These are phyloP conservation scores for Eragrostis tef DNA, from an alignment of 202 grass and related monocot species.

Conservation along the genomic window DNA sequence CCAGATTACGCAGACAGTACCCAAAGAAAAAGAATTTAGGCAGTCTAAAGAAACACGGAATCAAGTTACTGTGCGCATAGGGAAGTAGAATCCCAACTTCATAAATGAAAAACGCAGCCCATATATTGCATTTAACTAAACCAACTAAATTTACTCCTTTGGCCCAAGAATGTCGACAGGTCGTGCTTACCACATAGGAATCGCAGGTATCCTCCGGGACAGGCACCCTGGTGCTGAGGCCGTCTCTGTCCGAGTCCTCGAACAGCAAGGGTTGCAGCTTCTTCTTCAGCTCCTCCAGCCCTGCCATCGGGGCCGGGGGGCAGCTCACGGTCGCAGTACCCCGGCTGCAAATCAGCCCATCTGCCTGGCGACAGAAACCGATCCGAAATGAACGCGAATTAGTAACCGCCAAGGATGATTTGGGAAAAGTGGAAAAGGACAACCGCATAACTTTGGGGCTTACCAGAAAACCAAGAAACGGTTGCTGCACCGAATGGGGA, in stretches of 20 bases:
- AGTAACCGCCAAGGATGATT: not conserved
- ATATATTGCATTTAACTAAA: not conserved
- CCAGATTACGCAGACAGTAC: not conserved
- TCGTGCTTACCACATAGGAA: constrained; percentile 66
- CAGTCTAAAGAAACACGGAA: not conserved
- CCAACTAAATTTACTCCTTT: not conserved
- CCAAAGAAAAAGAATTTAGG: too few relatives aligned
- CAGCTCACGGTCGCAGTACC: not conserved
- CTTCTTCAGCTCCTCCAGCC: constrained; percentile 91
- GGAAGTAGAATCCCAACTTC: not conserved
- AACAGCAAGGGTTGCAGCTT: constrained; percentile 87
- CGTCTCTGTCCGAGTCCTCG: constrained; percentile 54
- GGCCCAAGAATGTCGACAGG: not conserved
- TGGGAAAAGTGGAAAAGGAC: not conserved
- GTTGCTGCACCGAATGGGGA: not conserved
- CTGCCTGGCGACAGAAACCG: not conserved
- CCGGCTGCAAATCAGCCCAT: not conserved
- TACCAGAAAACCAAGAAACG: not conserved
- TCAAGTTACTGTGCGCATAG: not conserved
- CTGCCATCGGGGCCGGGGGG: constrained; percentile 54
- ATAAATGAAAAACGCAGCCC: not conserved
- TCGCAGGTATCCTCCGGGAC: constrained; percentile 58
- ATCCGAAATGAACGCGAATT: not conserved
- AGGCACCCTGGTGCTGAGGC: constrained; percentile 43
- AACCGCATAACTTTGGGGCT: not conserved